Evolutionary conservation across 495 filamentous ascomycete species (phyloP).

Genomic region (Penicillium mononematosum): DNA sequence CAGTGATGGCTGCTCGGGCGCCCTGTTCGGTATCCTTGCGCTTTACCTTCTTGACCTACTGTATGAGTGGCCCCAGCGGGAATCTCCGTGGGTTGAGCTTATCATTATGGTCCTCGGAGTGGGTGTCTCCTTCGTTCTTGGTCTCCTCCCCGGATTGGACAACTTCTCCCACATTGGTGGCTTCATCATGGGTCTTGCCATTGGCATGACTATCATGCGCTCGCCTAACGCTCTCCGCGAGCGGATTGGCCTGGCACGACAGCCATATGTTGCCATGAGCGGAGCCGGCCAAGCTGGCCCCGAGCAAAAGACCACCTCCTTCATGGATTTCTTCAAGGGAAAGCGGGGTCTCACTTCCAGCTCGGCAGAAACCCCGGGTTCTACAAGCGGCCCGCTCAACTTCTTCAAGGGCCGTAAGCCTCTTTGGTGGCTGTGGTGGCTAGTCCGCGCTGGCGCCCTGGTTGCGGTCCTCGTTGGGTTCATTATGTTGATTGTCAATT

Average conservation of each 20-base stretch:
- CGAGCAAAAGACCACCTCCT: slow-evolving; percentile 30
- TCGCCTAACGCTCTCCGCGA: slow-evolving; percentile 78
- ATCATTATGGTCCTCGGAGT: slow-evolving; percentile 82
- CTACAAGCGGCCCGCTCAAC: slow-evolving; percentile 61
- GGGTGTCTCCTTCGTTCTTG: slow-evolving; percentile 84
- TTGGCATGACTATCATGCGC: slow-evolving; percentile 82
- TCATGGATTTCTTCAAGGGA: slow-evolving; percentile 44
- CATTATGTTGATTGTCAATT: slow-evolving; percentile 82
- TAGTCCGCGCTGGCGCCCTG: slow-evolving; percentile 77
- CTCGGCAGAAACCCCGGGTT: slow-evolving; percentile 22
- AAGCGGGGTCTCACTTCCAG: slow-evolving; percentile 24
- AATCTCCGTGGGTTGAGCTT: slow-evolving; percentile 73
- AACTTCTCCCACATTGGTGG: slow-evolving; percentile 98
- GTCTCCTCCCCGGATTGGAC: slow-evolving; percentile 87
- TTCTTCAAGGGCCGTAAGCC: slow-evolving; percentile 93
- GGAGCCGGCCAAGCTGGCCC: slow-evolving; percentile 27
- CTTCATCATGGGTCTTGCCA: slow-evolving; percentile 85
- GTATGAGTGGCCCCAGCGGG: slow-evolving; percentile 82
- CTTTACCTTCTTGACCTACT: slow-evolving; percentile 83
- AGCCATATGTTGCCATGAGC: slow-evolving; percentile 65
- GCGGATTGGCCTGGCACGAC: slow-evolving; percentile 64
- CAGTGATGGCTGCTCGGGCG: slow-evolving; percentile 84
- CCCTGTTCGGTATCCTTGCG: slow-evolving; percentile 87
- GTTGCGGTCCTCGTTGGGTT: slow-evolving; percentile 76
- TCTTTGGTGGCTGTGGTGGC: slow-evolving; percentile 97